Conservation (phyloP, 2,329 filamentous ascomycete species). For the Clonostachys rosea region DNA sequence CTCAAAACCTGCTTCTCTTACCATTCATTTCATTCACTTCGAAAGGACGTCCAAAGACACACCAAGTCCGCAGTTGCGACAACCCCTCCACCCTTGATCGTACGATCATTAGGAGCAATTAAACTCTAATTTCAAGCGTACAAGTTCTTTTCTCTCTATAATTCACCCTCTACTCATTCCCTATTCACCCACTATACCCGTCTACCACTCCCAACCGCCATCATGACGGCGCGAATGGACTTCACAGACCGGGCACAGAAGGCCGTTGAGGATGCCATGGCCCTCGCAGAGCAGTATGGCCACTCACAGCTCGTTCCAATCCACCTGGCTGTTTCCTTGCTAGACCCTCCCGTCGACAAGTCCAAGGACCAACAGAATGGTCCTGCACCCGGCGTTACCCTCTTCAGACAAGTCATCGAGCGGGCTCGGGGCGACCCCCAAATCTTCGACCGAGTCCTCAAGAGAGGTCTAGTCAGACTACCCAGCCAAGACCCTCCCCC, state of each 20-base stretch:
- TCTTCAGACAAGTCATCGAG: conserved; percentile 93
- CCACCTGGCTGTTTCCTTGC: conserved; percentile 79
- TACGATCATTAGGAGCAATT: too few relatives aligned
- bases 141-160: neutral
- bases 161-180: neutral
- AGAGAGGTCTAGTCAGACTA: conserved; percentile 85
- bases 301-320: conserved; percentile 89
- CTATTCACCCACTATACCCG: neutral
- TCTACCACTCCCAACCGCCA: conserved; percentile 16
- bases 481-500: conserved; percentile 94
- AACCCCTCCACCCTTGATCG: too few relatives aligned
- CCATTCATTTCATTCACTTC: neutral
- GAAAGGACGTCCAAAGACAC: too few relatives aligned
- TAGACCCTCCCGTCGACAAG: conserved; percentile 69
- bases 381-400: conserved; percentile 61
- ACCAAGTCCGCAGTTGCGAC: too few relatives aligned
- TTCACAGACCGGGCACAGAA: conserved; percentile 93
- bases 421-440: conserved; percentile 90
- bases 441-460: conserved; percentile 80
- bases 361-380: conserved; percentile 82
- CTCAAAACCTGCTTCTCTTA: too few relatives aligned
- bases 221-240: conserved; percentile 75
- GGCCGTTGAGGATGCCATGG: conserved; percentile 83
- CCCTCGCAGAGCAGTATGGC: conserved; percentile 80
- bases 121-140: too few relatives aligned